Evolutionary conservation across 2,329 filamentous ascomycete genomes (phyloP), one percentile per base, ranked within the genome.

Genomic region (Beauveria australis): DNA sequence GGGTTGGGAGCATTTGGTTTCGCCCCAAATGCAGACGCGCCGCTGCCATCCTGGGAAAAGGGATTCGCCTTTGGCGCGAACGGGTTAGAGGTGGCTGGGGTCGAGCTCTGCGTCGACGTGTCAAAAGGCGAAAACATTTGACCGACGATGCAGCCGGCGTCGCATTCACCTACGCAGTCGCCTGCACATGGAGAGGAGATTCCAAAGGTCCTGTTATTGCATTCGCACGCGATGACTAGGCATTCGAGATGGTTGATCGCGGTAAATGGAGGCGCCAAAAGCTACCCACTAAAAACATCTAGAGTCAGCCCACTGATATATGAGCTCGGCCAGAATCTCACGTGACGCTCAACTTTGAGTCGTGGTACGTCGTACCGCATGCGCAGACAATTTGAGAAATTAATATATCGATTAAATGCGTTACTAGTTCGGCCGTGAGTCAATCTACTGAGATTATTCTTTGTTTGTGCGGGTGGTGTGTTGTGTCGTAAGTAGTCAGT

Each of bases 81-180:
- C 22, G 72, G 72, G 63, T 74, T 75, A 62, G 67, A 66, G 24
- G 48, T 33, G 61, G 68, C 69, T 62, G 71, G 67, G 68, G 73
- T 68, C 64, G 69, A 66, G 65, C 67, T 69, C 65, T 69, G 67
- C 70, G 72, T 70, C 66, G 71, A 67, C 66, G 72, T 70, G 65
- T 70, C 68, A 62, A 74, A 70, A 59, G 71, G 64, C 62, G 73
- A 72, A 69, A 73, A 72, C 74, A 76, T 76, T 67, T 70, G 68
- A 67, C 64, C 66, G 73, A 74, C 71, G 73, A 73, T 73, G 74
- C 74, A 74, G 74, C 73, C 62, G 63, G 64, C 66, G 73, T 75
- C 72, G 73, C 74, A 72, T 67, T 71, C 73, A 75, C 69, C 72
- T 66, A 66, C 61, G 63, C 60, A 64, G 63, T 68, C 63, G 68